Base-by-base conservation (phyloP, 2,329 filamentous ascomycete genomes). In the Juglanconis oblonga region DNA sequence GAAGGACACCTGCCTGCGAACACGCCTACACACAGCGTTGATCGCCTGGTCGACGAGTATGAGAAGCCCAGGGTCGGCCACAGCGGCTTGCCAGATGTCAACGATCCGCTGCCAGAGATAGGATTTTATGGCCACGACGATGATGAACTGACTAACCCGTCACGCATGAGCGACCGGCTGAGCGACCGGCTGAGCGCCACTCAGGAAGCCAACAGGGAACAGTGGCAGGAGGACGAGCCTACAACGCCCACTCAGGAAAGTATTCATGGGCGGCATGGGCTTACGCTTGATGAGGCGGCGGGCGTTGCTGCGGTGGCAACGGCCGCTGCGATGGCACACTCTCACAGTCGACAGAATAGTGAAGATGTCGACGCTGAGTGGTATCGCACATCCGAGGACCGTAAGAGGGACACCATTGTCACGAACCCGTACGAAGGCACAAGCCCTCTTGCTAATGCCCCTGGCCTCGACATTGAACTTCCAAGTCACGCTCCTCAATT, bases 61-160 rank as follows among this genome's bases (percentile, higher is more conserved):
- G 79, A 82, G 5, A 71, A 76, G 13, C 77, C 80, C 1, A 81
- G 83, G 66, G 79, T 96, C 79, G 83, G 82, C 45, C 84, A 88
- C 48, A 92, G 82, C 70, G 88, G 87, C 51, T 72, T 93, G 62
- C 91, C 91, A 3, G 82, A 88, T 64, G 75, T 84, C 40, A 76
- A 87, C 59, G 81, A 93, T 66, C 88, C 89, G 5, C 84, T 93
- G 78, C 91, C 89, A 0, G 92, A 93, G 69, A 87, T 90, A 68
- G 91, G 89, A 4, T 89, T 91, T 65, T 67, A 76, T 1, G 77
- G 74, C 54, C 77, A 80, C 60, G 79, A 82, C 10, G 82, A 85
- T 42, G 92, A 96, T 63, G 82, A 91, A 14, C 88, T 86, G 50
- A 96, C 92, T 17, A 96, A 96, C 69, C 92, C 92, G 3, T 97